phyloP scores from a whole-genome alignment of 2,329 filamentous ascomycete species.

The Neospermospora avenae region DNA sequence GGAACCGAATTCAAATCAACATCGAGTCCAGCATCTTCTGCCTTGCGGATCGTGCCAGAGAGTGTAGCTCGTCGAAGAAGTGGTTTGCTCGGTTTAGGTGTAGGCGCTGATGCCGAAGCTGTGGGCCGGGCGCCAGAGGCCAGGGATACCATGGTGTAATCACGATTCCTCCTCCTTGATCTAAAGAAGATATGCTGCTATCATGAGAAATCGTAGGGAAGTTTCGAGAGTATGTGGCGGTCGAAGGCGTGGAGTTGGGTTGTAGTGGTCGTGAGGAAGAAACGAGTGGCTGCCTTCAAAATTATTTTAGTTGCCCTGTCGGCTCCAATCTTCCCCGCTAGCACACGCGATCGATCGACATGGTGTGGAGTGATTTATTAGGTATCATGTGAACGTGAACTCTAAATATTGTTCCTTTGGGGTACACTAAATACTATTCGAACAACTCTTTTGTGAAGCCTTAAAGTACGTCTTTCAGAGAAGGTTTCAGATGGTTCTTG shows the following conservation, averaged over 20 bases:
- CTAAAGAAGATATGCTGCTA: constrained; percentile 7
- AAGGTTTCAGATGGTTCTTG: too few relatives aligned
- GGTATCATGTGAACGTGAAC: too few relatives aligned
- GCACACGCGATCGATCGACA: constrained; percentile 5
- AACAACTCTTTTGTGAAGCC: too few relatives aligned
- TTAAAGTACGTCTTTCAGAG: too few relatives aligned
- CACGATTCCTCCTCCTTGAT: constrained; percentile 8
- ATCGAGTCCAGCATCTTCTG: constrained; percentile 30
- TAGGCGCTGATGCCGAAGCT: constrained; percentile 11
- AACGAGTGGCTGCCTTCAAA: constrained; percentile 7
- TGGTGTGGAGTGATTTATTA: background rate
- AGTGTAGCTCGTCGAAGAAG: constrained; percentile 30
- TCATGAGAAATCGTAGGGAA: constrained; percentile 14
- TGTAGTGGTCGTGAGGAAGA: background rate
- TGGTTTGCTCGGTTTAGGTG: constrained; percentile 29
- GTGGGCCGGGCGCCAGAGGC: constrained; percentile 18
- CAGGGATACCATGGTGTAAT: constrained; percentile 27
- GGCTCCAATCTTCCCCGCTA: background rate
- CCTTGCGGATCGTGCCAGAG: constrained; percentile 30
- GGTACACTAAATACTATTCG: background rate
- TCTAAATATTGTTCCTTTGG: background rate
- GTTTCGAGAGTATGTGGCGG: background rate
- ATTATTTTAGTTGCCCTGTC: constrained; percentile 2
- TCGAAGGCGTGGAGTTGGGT: background rate
- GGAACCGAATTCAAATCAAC: constrained; percentile 25